Evolutionary conservation across 192 early-diverging fungal genomes (phyloP).

Genomic region (Entophlyctis helioformis): DNA sequence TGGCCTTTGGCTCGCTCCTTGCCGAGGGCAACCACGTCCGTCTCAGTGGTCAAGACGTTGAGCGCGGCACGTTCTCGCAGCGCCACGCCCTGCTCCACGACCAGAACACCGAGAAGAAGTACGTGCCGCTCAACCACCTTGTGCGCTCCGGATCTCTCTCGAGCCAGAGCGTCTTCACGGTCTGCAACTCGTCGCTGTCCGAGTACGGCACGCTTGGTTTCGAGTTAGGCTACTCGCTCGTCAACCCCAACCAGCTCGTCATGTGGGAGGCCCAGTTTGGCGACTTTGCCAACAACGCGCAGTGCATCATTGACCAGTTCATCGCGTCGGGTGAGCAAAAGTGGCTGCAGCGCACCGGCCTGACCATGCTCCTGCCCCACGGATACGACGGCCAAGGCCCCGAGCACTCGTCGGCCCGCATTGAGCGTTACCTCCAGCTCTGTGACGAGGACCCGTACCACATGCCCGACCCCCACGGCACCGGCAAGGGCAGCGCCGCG

Average conservation of each 20-base stretch:
- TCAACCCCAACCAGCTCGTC: slow-evolving; percentile 84
- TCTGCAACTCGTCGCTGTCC: slow-evolving; percentile 91
- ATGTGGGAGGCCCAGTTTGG: slow-evolving; percentile 99
- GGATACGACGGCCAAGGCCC: slow-evolving; percentile 98
- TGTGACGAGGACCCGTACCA: slow-evolving; percentile 87
- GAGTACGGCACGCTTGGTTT: slow-evolving; percentile 94
- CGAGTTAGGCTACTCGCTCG: slow-evolving; percentile 93
- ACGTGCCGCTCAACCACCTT: slow-evolving; percentile 79
- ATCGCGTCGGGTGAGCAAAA: slow-evolving; percentile 93
- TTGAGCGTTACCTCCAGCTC: slow-evolving; percentile 93
- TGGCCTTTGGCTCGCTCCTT: slow-evolving; percentile 87
- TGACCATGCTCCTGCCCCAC: slow-evolving; percentile 89
- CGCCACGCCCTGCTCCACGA: slow-evolving; percentile 95
- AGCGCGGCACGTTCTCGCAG: slow-evolving; percentile 98
- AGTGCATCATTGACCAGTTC: slow-evolving; percentile 97
- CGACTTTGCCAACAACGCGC: slow-evolving; percentile 95
- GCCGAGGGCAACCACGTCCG: slow-evolving; percentile 82
- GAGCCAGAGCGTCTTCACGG: slow-evolving; percentile 69
- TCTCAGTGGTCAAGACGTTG: slow-evolving; percentile 93
- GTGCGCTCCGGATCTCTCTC: slow-evolving; percentile 50
- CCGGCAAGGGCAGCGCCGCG: slow-evolving; percentile 34
- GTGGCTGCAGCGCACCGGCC: slow-evolving; percentile 90
- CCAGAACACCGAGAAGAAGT: slow-evolving; percentile 51
- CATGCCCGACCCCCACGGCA: slow-evolving; percentile 30
- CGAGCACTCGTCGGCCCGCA: slow-evolving; percentile 90